phyloP scores from a whole-genome alignment of 176 grass and related monocot species.

The Olyra latifolia region DNA sequence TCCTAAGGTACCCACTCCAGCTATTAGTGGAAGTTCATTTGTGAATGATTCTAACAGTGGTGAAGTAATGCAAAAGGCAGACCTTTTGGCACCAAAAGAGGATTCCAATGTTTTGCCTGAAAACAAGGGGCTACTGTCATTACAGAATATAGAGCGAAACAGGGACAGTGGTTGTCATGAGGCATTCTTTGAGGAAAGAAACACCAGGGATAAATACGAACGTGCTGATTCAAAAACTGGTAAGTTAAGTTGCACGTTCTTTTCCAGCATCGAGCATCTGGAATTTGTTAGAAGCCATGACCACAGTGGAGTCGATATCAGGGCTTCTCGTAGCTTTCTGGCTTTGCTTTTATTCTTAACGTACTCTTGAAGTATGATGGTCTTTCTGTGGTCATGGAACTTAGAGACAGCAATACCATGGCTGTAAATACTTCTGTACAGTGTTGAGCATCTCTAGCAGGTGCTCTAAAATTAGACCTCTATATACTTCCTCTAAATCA shows the following conservation, averaged over 20 bases:
- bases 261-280: constrained; percentile 6
- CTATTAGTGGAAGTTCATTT: constrained; percentile 27
- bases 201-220: constrained; percentile 4
- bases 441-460: too few relatives aligned
- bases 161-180: constrained; percentile 21
- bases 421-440: background rate
- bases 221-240: constrained; percentile 39
- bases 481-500: too few relatives aligned
- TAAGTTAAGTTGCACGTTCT: constrained; percentile 25
- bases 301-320: background rate
- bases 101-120: constrained; percentile 15
- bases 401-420: background rate
- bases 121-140: constrained; percentile 6
- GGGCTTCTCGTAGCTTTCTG: background rate
- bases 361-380: background rate
- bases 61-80: constrained; percentile 27
- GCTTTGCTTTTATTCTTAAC: constrained; percentile 6
- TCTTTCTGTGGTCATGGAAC: background rate
- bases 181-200: constrained; percentile 30
- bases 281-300: background rate
- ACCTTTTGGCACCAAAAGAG: constrained; percentile 25
- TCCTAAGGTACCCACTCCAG: constrained; percentile 25
- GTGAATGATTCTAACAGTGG: constrained; percentile 23
- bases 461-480: too few relatives aligned
- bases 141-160: constrained; percentile 28